Conservation (phyloP, 2,329 filamentous ascomycete species). For the Cercospora zeina region DNA sequence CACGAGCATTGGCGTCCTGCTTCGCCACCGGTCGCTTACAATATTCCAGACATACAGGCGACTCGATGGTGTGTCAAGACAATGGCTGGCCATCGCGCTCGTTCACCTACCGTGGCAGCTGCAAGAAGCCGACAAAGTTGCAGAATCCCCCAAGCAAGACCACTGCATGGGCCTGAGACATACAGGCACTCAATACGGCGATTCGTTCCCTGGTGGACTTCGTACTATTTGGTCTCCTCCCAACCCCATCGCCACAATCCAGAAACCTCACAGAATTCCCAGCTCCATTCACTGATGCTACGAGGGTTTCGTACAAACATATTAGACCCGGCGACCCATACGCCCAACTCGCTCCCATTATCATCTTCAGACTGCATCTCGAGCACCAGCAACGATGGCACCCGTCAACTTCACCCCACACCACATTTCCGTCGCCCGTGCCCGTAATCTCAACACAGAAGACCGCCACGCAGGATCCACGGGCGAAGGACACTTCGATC, state of each 20-base stretch:
- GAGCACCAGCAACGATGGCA: background rate
- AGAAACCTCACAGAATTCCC: background rate
- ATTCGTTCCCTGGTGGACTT: background rate
- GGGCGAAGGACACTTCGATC: conserved; percentile 7
- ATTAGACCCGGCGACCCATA: background rate
- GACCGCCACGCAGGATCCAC: background rate
- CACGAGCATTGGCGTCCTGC: background rate
- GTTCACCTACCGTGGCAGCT: too few relatives aligned
- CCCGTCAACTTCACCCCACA: background rate
- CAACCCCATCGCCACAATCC: background rate
- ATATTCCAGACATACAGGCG: too few relatives aligned
- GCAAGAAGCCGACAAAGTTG: background rate
- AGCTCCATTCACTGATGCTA: background rate
- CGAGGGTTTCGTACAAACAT: background rate
- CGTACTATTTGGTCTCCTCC: background rate
- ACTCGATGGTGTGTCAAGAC: too few relatives aligned
- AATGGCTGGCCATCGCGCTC: too few relatives aligned
- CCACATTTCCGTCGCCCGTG: background rate
- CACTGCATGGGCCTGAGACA: background rate
- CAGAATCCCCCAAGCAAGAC: background rate
- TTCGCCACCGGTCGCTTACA: background rate
- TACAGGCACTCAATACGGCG: background rate
- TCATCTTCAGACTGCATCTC: background rate
- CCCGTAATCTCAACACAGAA: background rate
- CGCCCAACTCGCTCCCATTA: background rate